A percentile compares a stretch with the other conserved stretches of the same genome.
phyloP scores from a whole-genome alignment of 805 yeast species.

The Lachancea thermotolerans region DNA sequence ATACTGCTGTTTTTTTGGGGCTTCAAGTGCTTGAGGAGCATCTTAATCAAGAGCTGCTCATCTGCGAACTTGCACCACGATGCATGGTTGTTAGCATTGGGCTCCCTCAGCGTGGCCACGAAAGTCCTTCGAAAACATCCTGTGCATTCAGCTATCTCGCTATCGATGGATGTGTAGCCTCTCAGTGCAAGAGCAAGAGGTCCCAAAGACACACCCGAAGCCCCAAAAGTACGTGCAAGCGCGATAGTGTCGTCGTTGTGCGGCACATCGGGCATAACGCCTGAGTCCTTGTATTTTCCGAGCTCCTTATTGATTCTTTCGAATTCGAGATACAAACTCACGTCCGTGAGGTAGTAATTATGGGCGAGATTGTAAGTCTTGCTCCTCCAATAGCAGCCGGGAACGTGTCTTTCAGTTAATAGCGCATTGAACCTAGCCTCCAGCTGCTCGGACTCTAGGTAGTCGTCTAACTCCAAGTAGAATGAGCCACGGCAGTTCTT shows the following conservation, averaged over 20 bases:
- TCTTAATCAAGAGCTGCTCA: not conserved
- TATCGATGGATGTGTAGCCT: slow-evolving; percentile 12
- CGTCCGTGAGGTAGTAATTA: slow-evolving; percentile 12
- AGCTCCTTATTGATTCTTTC: slow-evolving; percentile 8
- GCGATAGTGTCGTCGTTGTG: not conserved
- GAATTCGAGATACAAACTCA: slow-evolving; percentile 9
- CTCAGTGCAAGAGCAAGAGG: slow-evolving; percentile 9
- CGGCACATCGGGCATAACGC: not conserved
- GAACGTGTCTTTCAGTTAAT: slow-evolving; percentile 6
- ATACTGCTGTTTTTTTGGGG: not conserved
- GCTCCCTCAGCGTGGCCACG: slow-evolving; percentile 3
- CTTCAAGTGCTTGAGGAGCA: not conserved
- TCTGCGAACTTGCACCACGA: slow-evolving; percentile 20
- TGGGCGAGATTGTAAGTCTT: slow-evolving; percentile 8
- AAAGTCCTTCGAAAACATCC: slow-evolving; percentile 16
- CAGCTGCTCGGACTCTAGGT: slow-evolving; percentile 1
- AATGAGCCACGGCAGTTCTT: slow-evolving; percentile 10
- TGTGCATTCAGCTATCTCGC: slow-evolving; percentile 10
- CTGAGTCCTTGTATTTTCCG: not conserved
- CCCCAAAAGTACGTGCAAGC: not conserved
- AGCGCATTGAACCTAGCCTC: slow-evolving; percentile 9
- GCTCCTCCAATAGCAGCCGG: slow-evolving; percentile 15
- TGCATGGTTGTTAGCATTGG: slow-evolving; percentile 13
- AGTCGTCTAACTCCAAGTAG: slow-evolving; percentile 10
- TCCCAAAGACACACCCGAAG: slow-evolving; percentile 1